These are phyloP conservation scores for Blastobotrys ciferrii DNA, from an alignment of 1,139 yeast species.

Conservation along the genomic window DNA sequence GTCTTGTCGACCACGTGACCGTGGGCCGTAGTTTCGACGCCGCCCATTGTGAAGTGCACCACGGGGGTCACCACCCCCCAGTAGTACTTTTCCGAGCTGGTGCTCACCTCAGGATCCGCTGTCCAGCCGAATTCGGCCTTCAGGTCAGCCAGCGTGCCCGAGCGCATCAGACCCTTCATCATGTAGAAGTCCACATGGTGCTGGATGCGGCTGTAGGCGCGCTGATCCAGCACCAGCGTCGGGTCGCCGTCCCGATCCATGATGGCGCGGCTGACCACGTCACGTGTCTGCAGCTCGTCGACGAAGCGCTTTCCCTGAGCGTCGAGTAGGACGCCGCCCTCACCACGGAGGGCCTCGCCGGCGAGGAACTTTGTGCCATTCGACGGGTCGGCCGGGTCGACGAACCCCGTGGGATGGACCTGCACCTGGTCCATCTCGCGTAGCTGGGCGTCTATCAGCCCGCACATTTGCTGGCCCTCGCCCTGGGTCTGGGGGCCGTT, in stretches of 20 bases:
- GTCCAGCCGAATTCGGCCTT: constrained; percentile 45
- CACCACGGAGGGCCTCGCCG: constrained; percentile 76
- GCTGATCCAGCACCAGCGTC: constrained; percentile 37
- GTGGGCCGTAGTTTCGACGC: constrained; percentile 62
- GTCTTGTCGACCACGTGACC: constrained; percentile 53
- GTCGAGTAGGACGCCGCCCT: constrained; percentile 70
- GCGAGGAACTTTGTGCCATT: constrained; percentile 63
- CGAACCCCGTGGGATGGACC: constrained; percentile 79
- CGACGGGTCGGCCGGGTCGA: constrained; percentile 58
- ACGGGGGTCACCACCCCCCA: constrained; percentile 68
- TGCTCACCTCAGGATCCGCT: constrained; percentile 32
- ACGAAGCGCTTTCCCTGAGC: constrained; percentile 62
- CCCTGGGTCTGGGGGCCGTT: constrained; percentile 76
- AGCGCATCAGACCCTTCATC: constrained; percentile 62
- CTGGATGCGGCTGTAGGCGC: constrained; percentile 38
- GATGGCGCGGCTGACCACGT: constrained; percentile 63
- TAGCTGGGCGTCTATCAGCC: constrained; percentile 56
- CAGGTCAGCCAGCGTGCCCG: constrained; percentile 40
- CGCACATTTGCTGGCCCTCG: constrained; percentile 65
- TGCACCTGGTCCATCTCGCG: constrained; percentile 77
- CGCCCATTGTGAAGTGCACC: constrained; percentile 86
- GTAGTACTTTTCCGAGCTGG: constrained; percentile 49
- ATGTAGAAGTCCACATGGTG: constrained; percentile 62
- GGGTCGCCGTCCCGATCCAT: constrained; percentile 34
- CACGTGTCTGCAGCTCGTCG: constrained; percentile 70